Base-by-base conservation (phyloP, 1,284 basidiomycete species). In the Papiliotrema flavescens region DNA sequence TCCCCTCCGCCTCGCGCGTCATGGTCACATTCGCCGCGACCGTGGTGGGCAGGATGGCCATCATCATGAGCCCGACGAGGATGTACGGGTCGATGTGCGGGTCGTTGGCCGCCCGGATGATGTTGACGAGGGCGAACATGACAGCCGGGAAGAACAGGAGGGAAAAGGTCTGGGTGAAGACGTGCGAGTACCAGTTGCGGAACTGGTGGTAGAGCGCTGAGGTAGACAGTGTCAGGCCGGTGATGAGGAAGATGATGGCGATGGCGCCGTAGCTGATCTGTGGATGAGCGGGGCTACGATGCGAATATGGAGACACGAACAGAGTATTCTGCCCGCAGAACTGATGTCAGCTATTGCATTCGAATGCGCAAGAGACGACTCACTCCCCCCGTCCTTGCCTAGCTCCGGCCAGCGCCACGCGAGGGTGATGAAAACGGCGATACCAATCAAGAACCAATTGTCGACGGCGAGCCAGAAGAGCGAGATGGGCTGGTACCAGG, bases 201-300 rank as follows among this genome's bases (percentile, higher is more conserved):
- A 62, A 43, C 39, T 71, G 64, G 14, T 50, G 47, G 48, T 53
- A 63, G 34, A 70, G 59, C 5, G 53, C 52, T 23, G 43, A 23
- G 13, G 64, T 65, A 3, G 64, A 65, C 1, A 74, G 55, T 2
- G 68, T 66, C 19, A 75, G 54, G 9, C 73, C 73, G 8, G 65
- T 67, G 35, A 75, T 66, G 46, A 74, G 61, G 54, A 75, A 75
- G 48, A 75, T 74, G 45, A 69, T 54, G 13, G 67, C 66, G 32
- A 75, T 69, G n/a, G 57, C 57, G 8, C 73, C 64, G 41, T 66
- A 71, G 50, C 54, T 54, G 36, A 63, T 58, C 52, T 54, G 28
- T 11, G 42, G 17, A 19, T 20, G 22, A 20, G 20, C 2, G 35
- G 28, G 26, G 23, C 23, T 20, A 17, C 50, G 8, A 36, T 37